phyloP scores from a whole-genome alignment of 1,139 yeast genomes.

The Nakaseomyces bracarensis region DNA sequence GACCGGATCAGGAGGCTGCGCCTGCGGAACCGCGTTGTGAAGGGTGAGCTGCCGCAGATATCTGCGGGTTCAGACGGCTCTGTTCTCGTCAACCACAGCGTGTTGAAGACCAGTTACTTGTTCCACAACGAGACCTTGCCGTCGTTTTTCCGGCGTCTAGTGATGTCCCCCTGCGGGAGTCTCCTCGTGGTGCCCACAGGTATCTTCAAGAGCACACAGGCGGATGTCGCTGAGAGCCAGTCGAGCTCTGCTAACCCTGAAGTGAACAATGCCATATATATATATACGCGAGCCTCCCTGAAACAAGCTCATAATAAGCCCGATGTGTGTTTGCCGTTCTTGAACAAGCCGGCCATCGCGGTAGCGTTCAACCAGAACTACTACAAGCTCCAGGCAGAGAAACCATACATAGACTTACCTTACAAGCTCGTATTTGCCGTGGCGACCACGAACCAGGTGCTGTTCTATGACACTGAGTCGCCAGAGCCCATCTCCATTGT shows the following conservation, averaged over 20 bases:
- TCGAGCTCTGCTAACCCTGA: constrained; percentile 13
- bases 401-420: constrained; percentile 41
- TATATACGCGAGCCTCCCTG: constrained; percentile 64
- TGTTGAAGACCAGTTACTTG: constrained; percentile 36
- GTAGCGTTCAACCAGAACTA: constrained; percentile 64
- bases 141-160: constrained; percentile 77
- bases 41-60: constrained; percentile 19
- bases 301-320: constrained; percentile 38
- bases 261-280: constrained; percentile 57
- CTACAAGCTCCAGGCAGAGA: constrained; percentile 36
- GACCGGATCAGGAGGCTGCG: constrained; percentile 15
- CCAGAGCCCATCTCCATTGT: constrained; percentile 63
- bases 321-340: constrained; percentile 71
- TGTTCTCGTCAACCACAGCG: constrained; percentile 6
- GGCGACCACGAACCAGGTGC: constrained; percentile 83
- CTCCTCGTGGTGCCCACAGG: constrained; percentile 81
- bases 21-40: constrained; percentile 24
- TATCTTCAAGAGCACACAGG: constrained; percentile 36
- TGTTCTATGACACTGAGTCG: constrained; percentile 71
- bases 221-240: constrained; percentile 5
- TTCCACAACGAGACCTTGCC: constrained; percentile 83
- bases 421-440: constrained; percentile 85
- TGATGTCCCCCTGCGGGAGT: constrained; percentile 86
- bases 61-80: neutral
- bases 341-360: constrained; percentile 77